Evolutionary conservation across 2,329 filamentous ascomycete species (phyloP).

Genomic region (Curvularia spicifera): DNA sequence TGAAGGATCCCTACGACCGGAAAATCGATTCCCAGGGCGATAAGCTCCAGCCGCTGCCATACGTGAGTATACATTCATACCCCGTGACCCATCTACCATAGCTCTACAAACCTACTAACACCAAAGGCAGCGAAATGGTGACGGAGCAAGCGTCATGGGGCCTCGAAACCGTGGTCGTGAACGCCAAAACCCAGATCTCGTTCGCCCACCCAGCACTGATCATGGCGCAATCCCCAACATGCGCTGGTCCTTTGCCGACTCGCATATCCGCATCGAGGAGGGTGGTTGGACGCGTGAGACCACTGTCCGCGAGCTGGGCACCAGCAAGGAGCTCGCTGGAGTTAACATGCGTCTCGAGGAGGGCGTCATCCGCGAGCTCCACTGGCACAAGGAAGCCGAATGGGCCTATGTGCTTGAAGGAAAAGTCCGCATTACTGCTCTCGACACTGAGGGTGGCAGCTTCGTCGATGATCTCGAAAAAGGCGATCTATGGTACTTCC

Average conservation of each 20-base stretch:
- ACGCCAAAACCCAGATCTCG: conserved; percentile 72
- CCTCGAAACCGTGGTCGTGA: conserved; percentile 73
- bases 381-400: conserved; percentile 83
- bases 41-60: conserved; percentile 68
- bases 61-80: conserved; percentile 38
- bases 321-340: conserved; percentile 72
- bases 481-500: conserved; percentile 84
- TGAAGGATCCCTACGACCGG: conserved; percentile 67
- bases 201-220: conserved; percentile 76
- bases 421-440: conserved; percentile 71
- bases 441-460: conserved; percentile 76
- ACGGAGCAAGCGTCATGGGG: conserved; percentile 70
- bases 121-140: conserved; percentile 52
- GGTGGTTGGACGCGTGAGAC: conserved; percentile 80
- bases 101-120: conserved; percentile 17
- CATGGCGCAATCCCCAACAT: conserved; percentile 73
- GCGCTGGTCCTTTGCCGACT: conserved; percentile 66
- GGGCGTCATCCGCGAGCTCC: conserved; percentile 76
- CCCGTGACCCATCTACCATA: neutral
- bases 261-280: conserved; percentile 63
- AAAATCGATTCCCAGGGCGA: conserved; percentile 67
- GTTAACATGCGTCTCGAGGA: conserved; percentile 80
- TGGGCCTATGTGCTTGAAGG: conserved; percentile 79
- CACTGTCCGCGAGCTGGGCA: conserved; percentile 68
- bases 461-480: conserved; percentile 79